These are phyloP conservation scores for Hypoxylon sp. DNA, from an alignment of 2,329 filamentous ascomycete genomes.

Conservation along the genomic window DNA sequence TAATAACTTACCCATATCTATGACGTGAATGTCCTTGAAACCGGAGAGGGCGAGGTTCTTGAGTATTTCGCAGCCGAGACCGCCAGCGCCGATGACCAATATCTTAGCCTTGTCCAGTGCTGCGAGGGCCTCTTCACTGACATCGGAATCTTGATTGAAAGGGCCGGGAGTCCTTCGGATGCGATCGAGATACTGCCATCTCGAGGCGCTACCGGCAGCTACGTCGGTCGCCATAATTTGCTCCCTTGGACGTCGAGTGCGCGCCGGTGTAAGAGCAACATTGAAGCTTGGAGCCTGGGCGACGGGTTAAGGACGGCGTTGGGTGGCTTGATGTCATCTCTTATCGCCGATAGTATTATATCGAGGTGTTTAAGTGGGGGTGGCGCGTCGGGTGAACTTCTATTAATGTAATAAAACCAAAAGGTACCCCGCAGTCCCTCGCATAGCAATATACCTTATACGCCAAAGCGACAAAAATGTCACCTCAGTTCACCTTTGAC, in stretches of 20 bases:
- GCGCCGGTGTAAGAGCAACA: background rate
- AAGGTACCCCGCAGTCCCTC: conserved; percentile 1
- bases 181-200: conserved; percentile 86
- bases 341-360: conserved; percentile 40
- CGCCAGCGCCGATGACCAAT: conserved; percentile 88
- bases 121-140: conserved; percentile 66
- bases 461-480: background rate
- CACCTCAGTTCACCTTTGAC: background rate
- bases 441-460: background rate
- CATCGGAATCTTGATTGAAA: conserved; percentile 78
- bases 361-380: conserved; percentile 27
- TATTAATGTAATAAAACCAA: background rate
- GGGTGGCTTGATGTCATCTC: conserved; percentile 42
- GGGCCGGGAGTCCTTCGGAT: conserved; percentile 84
- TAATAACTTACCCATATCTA: conserved; percentile 87
- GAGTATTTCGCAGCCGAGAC: conserved; percentile 94
- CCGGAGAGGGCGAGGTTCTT: conserved; percentile 96
- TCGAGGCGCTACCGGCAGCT: conserved; percentile 40
- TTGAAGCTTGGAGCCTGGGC: conserved; percentile 1
- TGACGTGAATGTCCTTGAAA: conserved; percentile 97
- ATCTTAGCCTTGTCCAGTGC: conserved; percentile 80
- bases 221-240: conserved; percentile 43
- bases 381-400: background rate
- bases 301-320: conserved; percentile 1
- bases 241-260: conserved; percentile 3